Evolutionary conservation across 257 asterid species (phyloP), one percentile per base, ranked within the genome.

Genomic region (Henckelia pumila): DNA sequence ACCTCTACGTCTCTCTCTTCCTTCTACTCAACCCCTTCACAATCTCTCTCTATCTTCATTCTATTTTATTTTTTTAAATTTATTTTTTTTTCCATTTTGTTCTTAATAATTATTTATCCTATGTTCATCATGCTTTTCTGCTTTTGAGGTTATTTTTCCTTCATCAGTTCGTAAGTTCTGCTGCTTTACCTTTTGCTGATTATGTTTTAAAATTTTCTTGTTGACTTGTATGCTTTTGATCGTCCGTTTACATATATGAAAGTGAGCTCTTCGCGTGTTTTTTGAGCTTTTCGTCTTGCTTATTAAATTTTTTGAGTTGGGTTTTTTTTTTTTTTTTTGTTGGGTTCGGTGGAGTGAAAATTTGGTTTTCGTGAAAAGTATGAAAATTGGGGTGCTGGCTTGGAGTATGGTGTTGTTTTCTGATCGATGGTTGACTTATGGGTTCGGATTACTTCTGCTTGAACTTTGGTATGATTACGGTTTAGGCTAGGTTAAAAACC

Each of bases 1-100:
- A 61, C 64, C 73, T 77, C 69, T 70, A 73, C 76, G 82, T 58
- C 10, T 35, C 70, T 77, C 72, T 72, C 61, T 61, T 62, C 63
- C 70, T 67, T 55, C 56, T 73, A 56, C 69, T 64, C 78, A 64
- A 57, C 67, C 44, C 44, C 67, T 37, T 40, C 62, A 53, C 71
- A 28, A 61, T 76, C 58, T 58, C 10, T 23, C 23, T 7, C 63
- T 47, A 35, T 16, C 22, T n/a, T 50, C 20, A 19, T 37, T 22
- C 4, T 8, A 10, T 8, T 49, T 66, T 13, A 19, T 1, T 61
- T 22, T 68, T 0, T 16, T n/a, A n/a, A n/a, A n/a, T n/a, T n/a
- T n/a, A n/a, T n/a, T n/a, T 63, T 8, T 56, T 7, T 25, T n/a
- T 33, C 59, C 29, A 47, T 35, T 35, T 35, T 22, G 17, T 4